Evolutionary conservation across 495 filamentous ascomycete species (phyloP), one percentile per base, ranked within the genome.

Genomic region (Aspergillus mulundensis): DNA sequence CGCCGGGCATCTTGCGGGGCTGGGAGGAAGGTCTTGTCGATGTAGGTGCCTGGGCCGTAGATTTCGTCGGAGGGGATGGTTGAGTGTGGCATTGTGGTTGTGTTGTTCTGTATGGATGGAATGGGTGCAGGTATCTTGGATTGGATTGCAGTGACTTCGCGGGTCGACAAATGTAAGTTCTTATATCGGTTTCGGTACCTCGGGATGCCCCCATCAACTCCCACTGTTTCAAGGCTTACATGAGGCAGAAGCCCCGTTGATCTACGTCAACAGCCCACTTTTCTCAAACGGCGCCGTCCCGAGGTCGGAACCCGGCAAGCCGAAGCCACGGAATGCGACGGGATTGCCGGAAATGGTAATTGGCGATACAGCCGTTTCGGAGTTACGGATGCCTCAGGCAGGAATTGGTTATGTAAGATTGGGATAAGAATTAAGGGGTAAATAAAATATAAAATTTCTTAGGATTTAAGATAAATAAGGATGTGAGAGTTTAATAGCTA

Each of bases 41-140:
- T 59, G 40, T 59, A 70, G 0, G 66, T 67, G 0, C 68, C 66
- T 1, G 66, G 66, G 0, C 68, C 68, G 38, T 70, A 68, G 2
- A 70, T 50, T 6, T 64, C 52, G 32, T 48, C 44, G 19, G 59
- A 46, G 11, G 60, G 50, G 0, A 61, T 53, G 5, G 66, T 69
- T 46, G 64, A 50, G 50, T 71, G 53, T 10, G 38, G 15, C 38
- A 40, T 40, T 4, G 34, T 36, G 34, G 34, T 36, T 6, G 25
- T 28, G 25, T 28, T 28, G 25, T n/a, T 30, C 28, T 30, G 28
- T 30, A 4, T 30, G 28, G 10, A 30, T 30, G 10, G 28, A 30
- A 5, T 30, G 5, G 10, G 28, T 5, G 28, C 28, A 5, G 28
- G 28, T 10, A 5, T 30, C 5, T 30, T 30, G 28, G 28, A 30